Evolutionary conservation across 108 stramenopile genomes (phyloP).

Genomic region (Halocafeteria seosinensis): DNA sequence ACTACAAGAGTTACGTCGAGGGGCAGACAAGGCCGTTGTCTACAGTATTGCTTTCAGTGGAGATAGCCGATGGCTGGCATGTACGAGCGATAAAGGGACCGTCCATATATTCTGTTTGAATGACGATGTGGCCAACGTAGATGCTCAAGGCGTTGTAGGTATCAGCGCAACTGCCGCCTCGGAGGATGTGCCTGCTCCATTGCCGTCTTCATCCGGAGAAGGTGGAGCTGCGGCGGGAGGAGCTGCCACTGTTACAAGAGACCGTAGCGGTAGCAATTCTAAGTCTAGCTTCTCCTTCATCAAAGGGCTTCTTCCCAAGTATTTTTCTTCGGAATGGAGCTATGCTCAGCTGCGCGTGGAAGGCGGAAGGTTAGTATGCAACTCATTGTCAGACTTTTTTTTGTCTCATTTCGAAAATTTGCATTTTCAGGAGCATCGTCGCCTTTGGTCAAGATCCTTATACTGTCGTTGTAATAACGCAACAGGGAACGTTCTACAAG

Average conservation of each 20-base stretch:
- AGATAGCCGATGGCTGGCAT: slow-evolving; percentile 62
- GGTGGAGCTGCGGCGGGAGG: not conserved
- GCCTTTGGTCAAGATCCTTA: slow-evolving; percentile 27
- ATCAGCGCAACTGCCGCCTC: not conserved
- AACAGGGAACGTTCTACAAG: slow-evolving; percentile 15
- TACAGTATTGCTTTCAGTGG: slow-evolving; percentile 66
- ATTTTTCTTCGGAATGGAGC: slow-evolving; percentile 17
- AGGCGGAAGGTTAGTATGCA: no score
- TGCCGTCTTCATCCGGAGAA: not conserved
- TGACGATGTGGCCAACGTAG: slow-evolving; percentile 1
- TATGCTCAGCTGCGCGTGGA: slow-evolving; percentile 1
- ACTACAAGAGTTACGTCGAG: slow-evolving; percentile 70
- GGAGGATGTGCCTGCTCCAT: not conserved
- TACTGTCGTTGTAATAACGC: slow-evolving; percentile 25
- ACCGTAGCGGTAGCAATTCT: not conserved
- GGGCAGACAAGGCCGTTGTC: slow-evolving; percentile 74
- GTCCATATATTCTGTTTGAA: slow-evolving; percentile 66
- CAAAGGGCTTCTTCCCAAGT: slow-evolving; percentile 10
- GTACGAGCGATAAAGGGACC: slow-evolving; percentile 81
- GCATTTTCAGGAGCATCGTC: no score
- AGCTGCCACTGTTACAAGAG: not conserved
- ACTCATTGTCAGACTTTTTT: no score
- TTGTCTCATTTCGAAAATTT: no score
- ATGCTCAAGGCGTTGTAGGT: not conserved
- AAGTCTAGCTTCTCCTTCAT: not conserved